Conservation (phyloP, 257 asterid genomes). For the Capsicum chinense region DNA sequence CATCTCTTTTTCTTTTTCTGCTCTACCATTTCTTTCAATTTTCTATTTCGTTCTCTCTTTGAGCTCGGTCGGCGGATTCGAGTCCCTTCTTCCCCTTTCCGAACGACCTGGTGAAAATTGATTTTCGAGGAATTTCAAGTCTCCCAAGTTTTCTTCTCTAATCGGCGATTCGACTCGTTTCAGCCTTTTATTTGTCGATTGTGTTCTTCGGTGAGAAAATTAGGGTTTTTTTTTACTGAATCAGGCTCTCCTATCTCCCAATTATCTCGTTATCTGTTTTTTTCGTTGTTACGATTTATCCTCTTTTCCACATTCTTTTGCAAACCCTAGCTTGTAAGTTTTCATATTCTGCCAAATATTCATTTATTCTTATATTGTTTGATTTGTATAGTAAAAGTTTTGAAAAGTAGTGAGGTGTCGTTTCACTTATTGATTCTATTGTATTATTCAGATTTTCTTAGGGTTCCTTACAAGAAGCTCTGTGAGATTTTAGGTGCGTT, state of each 20-base stretch:
- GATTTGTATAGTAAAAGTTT: conserved; percentile 36
- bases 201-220: conserved; percentile 30
- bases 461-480: conserved; percentile 61
- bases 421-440: conserved; percentile 30
- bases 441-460: conserved; percentile 13
- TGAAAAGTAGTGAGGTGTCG: conserved; percentile 30
- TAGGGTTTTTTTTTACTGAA: not conserved
- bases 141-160: conserved; percentile 16
- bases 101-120: not conserved
- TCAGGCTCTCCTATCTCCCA: not conserved
- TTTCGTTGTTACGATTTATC: not conserved
- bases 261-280: not conserved
- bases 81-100: not conserved
- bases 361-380: conserved; percentile 43
- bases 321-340: conserved; percentile 41
- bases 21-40: not conserved
- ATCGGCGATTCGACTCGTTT: conserved; percentile 30
- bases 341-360: conserved; percentile 33
- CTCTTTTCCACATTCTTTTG: conserved; percentile 16
- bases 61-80: conserved; percentile 22
- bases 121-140: conserved; percentile 6
- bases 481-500: conserved; percentile 84
- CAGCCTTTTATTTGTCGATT: conserved; percentile 41
- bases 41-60: conserved; percentile 22
- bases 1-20: not conserved